Base-by-base conservation (phyloP, 2,329 filamentous ascomycete species). In the Ascochyta lentis region DNA sequence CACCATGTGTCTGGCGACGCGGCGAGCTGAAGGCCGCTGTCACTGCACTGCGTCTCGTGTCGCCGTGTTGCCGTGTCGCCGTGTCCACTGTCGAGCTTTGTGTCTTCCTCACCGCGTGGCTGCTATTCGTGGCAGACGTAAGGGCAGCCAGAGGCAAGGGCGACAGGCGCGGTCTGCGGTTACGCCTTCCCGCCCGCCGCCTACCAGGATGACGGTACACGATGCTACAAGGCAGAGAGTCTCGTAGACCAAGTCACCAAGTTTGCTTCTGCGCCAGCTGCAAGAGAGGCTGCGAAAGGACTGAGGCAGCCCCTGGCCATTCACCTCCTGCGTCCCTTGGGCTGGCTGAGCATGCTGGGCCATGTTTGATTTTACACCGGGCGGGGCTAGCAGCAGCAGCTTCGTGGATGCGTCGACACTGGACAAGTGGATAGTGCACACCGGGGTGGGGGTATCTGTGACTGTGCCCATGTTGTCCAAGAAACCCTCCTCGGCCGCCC, bases 311-410 rank as follows among this genome's bases (percentile, higher is more conserved):
- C 27, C 27, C 27, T 29, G 27, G 27, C 41, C 52, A 33, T 16
- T 38, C 42, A 16, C 27, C n/a, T 23, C 24, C 22, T 24, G 27
- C 27, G 27, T 2, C 27, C 19, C 12, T n/a, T 41, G 47, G 63
- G 58, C 64, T 58, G 62, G 55, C 58, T 60, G 64, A 61, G 51
- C 56, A 57, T 56, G 56, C 45, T 56, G 33, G 46, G 50, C 48
- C 61, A 64, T 63, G 61, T 65, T 65, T 66, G 62, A 60, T 66
- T 68, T 65, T 66, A 60, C 63, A 59, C 47, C 47, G 47, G 52
- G 58, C 62, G 66, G 61, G 57, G 52, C 39, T 19, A 19, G 19
- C 19, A 19, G 19, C 19, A 19, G 19, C 34, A 50, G 39, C 39
- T 31, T 41, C 27, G 46, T 45, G 46, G 45, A 31, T 42, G 37